Conservation (phyloP, 768 basidiomycete genomes). For the Amanita subjunquillea region DNA sequence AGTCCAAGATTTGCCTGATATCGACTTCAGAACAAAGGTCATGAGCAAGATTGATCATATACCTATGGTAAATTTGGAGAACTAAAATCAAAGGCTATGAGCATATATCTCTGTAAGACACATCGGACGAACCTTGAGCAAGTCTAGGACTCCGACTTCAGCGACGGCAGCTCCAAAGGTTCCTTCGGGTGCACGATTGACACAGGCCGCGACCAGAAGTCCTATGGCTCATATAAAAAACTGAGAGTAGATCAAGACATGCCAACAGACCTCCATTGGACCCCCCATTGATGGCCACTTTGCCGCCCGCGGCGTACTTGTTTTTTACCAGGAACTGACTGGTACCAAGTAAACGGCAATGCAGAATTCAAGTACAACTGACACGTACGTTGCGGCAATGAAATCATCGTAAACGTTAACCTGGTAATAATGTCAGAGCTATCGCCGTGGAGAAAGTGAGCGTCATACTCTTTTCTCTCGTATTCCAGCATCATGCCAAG, state of each 20-base stretch:
- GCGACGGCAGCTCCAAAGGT: conserved; percentile 73
- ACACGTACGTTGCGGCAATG: conserved; percentile 63
- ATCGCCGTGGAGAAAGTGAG: conserved; percentile 3
- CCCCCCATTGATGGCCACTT: conserved; percentile 68
- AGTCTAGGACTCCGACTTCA: conserved; percentile 75
- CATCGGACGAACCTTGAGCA: conserved; percentile 48
- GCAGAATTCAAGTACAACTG: not conserved
- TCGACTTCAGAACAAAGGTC: not conserved
- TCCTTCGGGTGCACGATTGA: conserved; percentile 66
- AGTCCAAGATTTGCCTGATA: conserved; percentile 60
- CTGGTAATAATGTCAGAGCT: conserved; percentile 19
- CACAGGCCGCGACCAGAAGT: conserved; percentile 74
- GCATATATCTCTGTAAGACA: not conserved
- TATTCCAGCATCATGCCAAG: conserved; percentile 72
- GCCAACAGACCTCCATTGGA: conserved; percentile 63
- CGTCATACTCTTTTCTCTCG: conserved; percentile 53
- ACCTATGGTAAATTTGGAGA: conserved; percentile 72
- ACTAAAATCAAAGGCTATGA: conserved; percentile 26
- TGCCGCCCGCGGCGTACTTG: conserved; percentile 57
- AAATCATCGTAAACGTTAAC: conserved; percentile 77
- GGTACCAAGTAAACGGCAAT: not conserved
- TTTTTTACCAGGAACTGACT: conserved; percentile 68
- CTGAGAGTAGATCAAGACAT: not conserved
- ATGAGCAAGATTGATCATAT: conserved; percentile 6
- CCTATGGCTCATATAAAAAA: conserved; percentile 27